Conservation (phyloP, 2,329 filamentous ascomycete genomes). For the Aureobasidium pullulans region DNA sequence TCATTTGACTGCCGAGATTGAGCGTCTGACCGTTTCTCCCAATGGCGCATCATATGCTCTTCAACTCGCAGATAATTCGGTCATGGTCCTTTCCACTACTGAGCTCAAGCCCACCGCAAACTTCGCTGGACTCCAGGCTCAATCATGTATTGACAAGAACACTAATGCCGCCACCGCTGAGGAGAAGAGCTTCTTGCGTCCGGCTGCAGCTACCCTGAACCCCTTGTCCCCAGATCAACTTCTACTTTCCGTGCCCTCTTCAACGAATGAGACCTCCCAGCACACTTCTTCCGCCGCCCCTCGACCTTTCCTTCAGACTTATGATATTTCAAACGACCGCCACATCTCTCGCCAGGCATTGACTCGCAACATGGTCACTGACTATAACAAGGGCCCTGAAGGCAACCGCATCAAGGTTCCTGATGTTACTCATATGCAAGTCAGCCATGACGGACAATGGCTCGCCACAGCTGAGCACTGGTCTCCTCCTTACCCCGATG, state of each 20-base stretch:
- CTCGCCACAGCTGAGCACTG: constrained; percentile 89
- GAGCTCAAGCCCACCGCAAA: constrained; percentile 81
- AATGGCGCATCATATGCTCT: constrained; percentile 74
- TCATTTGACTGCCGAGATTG: constrained; percentile 79
- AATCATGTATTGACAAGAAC: constrained; percentile 12
- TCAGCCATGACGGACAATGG: constrained; percentile 79
- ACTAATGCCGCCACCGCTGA: constrained; percentile 31
- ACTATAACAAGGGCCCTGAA: constrained; percentile 66
- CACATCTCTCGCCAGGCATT: constrained; percentile 82
- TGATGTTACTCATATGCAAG: constrained; percentile 63
- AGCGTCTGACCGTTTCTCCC: constrained; percentile 75
- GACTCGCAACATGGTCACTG: constrained; percentile 78
- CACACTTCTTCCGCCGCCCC: constrained; percentile 26
- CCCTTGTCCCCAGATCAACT: constrained; percentile 34
- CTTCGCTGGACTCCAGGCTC: constrained; percentile 69
- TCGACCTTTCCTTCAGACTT: constrained; percentile 67
- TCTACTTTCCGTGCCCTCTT: constrained; percentile 41
- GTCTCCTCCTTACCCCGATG: constrained; percentile 64
- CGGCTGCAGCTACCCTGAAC: constrained; percentile 32
- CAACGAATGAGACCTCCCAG: constrained; percentile 14
- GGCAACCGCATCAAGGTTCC: constrained; percentile 69
- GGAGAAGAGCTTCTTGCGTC: constrained; percentile 12
- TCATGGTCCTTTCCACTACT: constrained; percentile 82
- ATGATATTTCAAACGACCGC: constrained; percentile 71
- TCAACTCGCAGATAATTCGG: constrained; percentile 84